Evolutionary conservation across 1,284 basidiomycete species (phyloP).

Genomic region (Cryptococcus amylolentus): DNA sequence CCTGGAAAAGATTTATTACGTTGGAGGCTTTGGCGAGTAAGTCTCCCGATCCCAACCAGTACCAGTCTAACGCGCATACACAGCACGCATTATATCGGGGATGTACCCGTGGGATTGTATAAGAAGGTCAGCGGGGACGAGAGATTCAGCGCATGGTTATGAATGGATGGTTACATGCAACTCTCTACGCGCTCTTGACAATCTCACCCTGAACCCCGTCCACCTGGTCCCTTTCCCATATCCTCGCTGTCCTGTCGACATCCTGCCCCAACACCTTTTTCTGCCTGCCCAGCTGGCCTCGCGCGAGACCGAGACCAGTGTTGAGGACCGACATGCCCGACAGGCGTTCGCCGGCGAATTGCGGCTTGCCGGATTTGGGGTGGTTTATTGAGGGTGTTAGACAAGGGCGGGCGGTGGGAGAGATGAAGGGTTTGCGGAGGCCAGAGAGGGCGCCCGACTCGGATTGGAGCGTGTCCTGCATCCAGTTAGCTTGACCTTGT

Average conservation of each 20-base stretch:
- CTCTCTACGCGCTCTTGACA: neutral
- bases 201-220: neutral
- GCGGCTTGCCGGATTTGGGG: slow-evolving; percentile 27
- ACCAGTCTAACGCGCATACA: neutral
- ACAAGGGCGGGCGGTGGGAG: slow-evolving; percentile 5
- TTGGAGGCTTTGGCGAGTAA: slow-evolving; percentile 64
- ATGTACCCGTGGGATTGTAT: slow-evolving; percentile 57
- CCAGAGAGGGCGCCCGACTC: slow-evolving; percentile 7
- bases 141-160: no score
- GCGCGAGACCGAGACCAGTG: slow-evolving; percentile 45
- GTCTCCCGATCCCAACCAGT: slow-evolving; percentile 13
- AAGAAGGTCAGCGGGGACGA: slow-evolving; percentile 32
- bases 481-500: neutral
- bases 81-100: slow-evolving; percentile 57
- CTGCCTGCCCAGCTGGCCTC: slow-evolving; percentile 34
- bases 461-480: slow-evolving; percentile 10
- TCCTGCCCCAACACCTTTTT: neutral
- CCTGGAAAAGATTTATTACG: slow-evolving; percentile 59
- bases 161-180: no score
- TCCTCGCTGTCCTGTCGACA: slow-evolving; percentile 14
- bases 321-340: slow-evolving; percentile 36
- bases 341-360: slow-evolving; percentile 44
- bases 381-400: slow-evolving; percentile 5
- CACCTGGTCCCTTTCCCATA: neutral
- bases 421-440: slow-evolving; percentile 1